Base-by-base conservation (phyloP, 2,329 filamentous ascomycete genomes). In the Harringtonia lauricola region DNA sequence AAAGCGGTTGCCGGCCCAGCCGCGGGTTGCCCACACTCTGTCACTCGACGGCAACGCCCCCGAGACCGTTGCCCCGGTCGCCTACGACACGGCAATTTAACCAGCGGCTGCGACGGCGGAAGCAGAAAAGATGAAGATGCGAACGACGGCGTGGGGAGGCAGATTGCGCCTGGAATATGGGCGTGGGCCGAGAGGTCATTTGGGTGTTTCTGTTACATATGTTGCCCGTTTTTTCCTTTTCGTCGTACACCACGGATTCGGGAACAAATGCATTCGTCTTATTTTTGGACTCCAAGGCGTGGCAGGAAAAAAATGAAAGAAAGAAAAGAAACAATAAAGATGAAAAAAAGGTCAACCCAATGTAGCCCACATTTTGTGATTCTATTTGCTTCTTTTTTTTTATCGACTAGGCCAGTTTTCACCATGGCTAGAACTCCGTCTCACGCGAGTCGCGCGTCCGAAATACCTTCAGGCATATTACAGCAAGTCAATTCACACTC, bases 81-180 rank as follows among this genome's bases (percentile, higher is more conserved):
- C 92, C 62, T 98, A 96, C 81, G 92, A 96, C 79, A 98, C 92
- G 61, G 90, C 86, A 64, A 96, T 98, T 70, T 98, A 92, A 49
- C 18, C 28, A 17, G 14, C 8, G 28, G 18, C 8, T 18, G 4
- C 15, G 17, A 35, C 4, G 6, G 6, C 5, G 15, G 4, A 18
- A 22, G 13, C 36, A 12, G 3, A 8, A 4, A 2, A n/a, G n/a
- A n/a, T n/a, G n/a, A n/a, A n/a, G n/a, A n/a, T n/a, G 36, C 18
- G 14, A 26, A 30, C n/a, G 36, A 28, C 5, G 8, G 8, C 3
- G 22, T 17, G 36, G 18, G 36, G 36, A 38, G 35, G 19, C 35
- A 8, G 35, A 17, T 15, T 17, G 9, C 3, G 21, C n/a, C 8
- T 12, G 17, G 34, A 18, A 17, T 30, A n/a, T 12, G 29, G 37